Evolutionary conservation across 495 filamentous ascomycete species (phyloP), one percentile per base, ranked within the genome.

Genomic region (Penicillium lividum): DNA sequence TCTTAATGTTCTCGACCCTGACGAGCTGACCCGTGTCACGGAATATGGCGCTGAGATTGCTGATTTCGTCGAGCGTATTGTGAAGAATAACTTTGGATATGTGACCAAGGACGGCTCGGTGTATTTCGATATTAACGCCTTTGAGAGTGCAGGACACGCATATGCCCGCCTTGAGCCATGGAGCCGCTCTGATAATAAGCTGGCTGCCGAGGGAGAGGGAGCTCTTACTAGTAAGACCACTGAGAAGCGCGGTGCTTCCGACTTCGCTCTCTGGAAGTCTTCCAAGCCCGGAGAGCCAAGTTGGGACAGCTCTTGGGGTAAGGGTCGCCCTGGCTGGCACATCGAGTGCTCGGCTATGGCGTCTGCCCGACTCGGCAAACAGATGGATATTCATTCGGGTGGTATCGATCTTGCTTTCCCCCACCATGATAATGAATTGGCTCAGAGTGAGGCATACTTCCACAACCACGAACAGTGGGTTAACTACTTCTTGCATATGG

Each of bases 281-380:
- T 92, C 87, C 0, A 97, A 95, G 73, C 84, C 89, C 4, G 93
- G 94, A 38, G 94, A 98, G 77, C 94, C 94, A 1, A 88, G 82
- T 58, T 98, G 94, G 94, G 75, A 84, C 10, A 91, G 86, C 63
- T 82, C 82, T 5, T 98, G 94, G 93, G 92, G 93, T 8, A 77
- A 83, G 47, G 93, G 93, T 28, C 80, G 94, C 18, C 94, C 94
- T 0, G 94, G 94, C 15, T 97, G 92, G 94, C 94, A 98, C 71
- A 97, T 98, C 60, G 93, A 98, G 77, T 98, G 94, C 84, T 94
- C 89, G 1, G 93, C 91, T 2, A 98, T 98, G 94, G 92, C 93
- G 1, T 92, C 88, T 3, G 89, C 91, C 54, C 84, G 89, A 33
- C 78, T 98, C 5, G 94, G 93, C 7, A 77, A 84, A 43, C 77